Base-by-base conservation (phyloP, 2,329 filamentous ascomycete genomes). In the Thelonectria rubi region DNA sequence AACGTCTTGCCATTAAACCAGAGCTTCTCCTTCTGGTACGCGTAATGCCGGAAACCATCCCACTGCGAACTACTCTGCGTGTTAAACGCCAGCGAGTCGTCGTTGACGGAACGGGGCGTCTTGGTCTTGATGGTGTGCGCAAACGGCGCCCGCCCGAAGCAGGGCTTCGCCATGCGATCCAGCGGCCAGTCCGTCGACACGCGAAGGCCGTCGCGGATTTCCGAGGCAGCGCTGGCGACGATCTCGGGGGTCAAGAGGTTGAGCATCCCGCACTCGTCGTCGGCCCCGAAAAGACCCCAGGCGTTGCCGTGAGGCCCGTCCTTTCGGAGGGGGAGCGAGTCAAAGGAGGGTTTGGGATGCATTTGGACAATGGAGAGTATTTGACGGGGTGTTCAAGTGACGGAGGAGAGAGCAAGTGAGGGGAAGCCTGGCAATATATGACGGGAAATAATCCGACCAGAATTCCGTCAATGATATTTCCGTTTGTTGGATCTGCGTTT, bases 241-340 rank as follows among this genome's bases (percentile, higher is more conserved):
- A 54, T 55, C 0, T 71, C 70, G 0, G 74, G 66, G 0, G 83
- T 86, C 55, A 87, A 77, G 2, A 85, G 76, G 69, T 86, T 86
- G 1, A 87, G 75, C 67, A 81, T 84, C 21, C 85, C 85, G 11
- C 84, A 76, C 64, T 86, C 75, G 60, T 87, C 84, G 3, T 76
- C 58, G 5, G 75, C 68, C 3, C 84, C 84, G 63, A 83, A 86
- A 5, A 85, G 78, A 1, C 83, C 83, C 85, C 85, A 87, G 6
- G 85, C 82, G 58, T 86, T 86, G 8, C 82, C 81, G 3, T 73
- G 77, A 7, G 84, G 83, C 0, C 82, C 83, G 58, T 77, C 72
- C 48, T 81, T 80, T 58, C 79, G 77, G 1, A 86, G 76, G 0
- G 84, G 84, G 0, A 86, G 79, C 3, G 78, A 73, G 7, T 80